These are phyloP conservation scores for Trichoderma aggressivum DNA, from an alignment of 2,329 filamentous ascomycete genomes.

Conservation along the genomic window DNA sequence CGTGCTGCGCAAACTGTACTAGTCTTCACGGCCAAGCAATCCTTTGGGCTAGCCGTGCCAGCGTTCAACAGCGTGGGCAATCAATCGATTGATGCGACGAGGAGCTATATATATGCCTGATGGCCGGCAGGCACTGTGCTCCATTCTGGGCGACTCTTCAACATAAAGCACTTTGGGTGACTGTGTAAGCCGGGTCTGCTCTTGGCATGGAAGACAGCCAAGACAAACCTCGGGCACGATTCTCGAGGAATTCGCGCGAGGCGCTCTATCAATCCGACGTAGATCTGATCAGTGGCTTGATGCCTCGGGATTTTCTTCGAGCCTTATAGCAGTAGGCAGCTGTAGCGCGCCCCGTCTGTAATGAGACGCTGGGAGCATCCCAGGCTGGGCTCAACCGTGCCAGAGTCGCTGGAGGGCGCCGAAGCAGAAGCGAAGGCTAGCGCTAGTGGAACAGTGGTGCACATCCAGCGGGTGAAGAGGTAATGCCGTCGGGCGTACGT, in stretches of 20 bases:
- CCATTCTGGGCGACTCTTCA: not conserved
- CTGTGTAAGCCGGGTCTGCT: not conserved
- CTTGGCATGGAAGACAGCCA: not conserved
- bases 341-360: not conserved
- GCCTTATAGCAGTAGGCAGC: not conserved
- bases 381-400: not conserved
- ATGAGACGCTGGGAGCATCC: not conserved
- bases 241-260: not conserved
- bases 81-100: not conserved
- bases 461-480: conserved; percentile 10
- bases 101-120: too few relatives aligned
- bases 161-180: not conserved
- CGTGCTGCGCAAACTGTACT: not conserved
- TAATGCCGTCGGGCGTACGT: conserved; percentile 14
- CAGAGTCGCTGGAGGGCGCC: not conserved
- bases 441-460: conserved; percentile 10
- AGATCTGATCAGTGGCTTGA: not conserved
- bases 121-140: not conserved
- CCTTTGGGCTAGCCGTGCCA: not conserved
- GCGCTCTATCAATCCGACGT: not conserved
- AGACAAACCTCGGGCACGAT: not conserved
- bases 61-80: not conserved
- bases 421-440: conserved; percentile 11
- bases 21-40: not conserved
- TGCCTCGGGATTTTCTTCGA: not conserved